These are phyloP conservation scores for Arthrinium phaeospermum DNA, from an alignment of 2,329 filamentous ascomycete species.

Conservation along the genomic window DNA sequence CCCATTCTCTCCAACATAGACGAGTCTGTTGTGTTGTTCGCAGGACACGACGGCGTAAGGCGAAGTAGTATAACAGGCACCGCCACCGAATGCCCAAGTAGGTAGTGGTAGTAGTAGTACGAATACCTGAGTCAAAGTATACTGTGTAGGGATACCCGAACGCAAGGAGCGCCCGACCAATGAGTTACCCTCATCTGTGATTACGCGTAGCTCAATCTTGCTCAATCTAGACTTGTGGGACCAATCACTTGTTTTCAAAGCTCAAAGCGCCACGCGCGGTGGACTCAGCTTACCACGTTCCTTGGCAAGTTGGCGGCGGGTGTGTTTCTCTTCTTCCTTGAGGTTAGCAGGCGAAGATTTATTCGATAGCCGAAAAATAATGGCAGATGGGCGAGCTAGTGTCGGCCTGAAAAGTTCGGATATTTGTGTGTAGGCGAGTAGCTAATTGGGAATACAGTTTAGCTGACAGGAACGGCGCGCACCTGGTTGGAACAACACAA, in stretches of 20 bases:
- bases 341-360: background rate
- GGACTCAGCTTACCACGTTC: conserved; percentile 2
- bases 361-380: background rate
- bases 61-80: background rate
- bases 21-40: background rate
- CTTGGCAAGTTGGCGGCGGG: background rate
- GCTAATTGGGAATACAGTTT: background rate
- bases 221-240: conserved; percentile 14
- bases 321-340: background rate
- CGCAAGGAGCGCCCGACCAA: background rate
- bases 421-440: background rate
- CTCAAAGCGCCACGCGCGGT: conserved; percentile 7
- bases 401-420: background rate
- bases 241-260: conserved; percentile 2
- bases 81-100: background rate
- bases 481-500: background rate
- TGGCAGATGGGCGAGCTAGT: background rate
- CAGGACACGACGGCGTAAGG: background rate
- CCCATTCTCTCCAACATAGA: background rate
- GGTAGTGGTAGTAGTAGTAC: no score
- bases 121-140: background rate
- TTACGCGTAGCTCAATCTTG: conserved; percentile 17
- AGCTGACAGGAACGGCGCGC: conserved; percentile 6
- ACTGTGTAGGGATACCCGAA: background rate
- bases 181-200: conserved; percentile 8